Conservation (phyloP, 768 basidiomycete species). For the Tylopilus rubrobrunneus region DNA sequence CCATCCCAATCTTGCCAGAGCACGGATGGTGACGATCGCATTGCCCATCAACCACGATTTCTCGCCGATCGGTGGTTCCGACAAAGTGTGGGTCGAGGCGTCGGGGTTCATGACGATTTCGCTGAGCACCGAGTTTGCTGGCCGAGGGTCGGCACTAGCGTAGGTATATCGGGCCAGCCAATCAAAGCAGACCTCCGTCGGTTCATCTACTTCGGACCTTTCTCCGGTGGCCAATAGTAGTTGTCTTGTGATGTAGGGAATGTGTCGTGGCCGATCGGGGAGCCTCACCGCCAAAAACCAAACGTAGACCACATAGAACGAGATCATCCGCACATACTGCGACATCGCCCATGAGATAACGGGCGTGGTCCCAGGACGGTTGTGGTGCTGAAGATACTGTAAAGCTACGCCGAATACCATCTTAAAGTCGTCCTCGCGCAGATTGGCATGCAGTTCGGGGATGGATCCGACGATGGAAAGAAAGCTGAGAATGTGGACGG, state of each 20-base stretch:
- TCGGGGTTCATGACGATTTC: slow-evolving; percentile 72
- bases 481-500: slow-evolving; percentile 94
- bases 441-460: slow-evolving; percentile 77
- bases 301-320: slow-evolving; percentile 86
- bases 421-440: slow-evolving; percentile 87
- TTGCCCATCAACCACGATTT: slow-evolving; percentile 88
- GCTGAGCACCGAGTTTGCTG: slow-evolving; percentile 71
- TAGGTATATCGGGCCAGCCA: slow-evolving; percentile 96
- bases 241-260: slow-evolving; percentile 83
- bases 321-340: slow-evolving; percentile 86
- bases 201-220: slow-evolving; percentile 71
- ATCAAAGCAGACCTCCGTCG: slow-evolving; percentile 95
- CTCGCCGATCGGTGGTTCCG: slow-evolving; percentile 45
- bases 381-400: slow-evolving; percentile 91
- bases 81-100: slow-evolving; percentile 21
- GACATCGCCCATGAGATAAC: slow-evolving; percentile 81
- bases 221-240: slow-evolving; percentile 83
- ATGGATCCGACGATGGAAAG: slow-evolving; percentile 83
- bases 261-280: slow-evolving; percentile 73
- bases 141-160: slow-evolving; percentile 88
- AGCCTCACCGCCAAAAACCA: slow-evolving; percentile 93
- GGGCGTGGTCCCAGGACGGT: slow-evolving; percentile 53
- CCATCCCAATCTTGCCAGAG: slow-evolving; percentile 77
- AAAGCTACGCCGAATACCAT: slow-evolving; percentile 93
- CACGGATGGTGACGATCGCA: slow-evolving; percentile 77